Evolutionary conservation across 257 asterid genomes (phyloP), one percentile per base, ranked within the genome.

Genomic region (Nicotiana attenuata): DNA sequence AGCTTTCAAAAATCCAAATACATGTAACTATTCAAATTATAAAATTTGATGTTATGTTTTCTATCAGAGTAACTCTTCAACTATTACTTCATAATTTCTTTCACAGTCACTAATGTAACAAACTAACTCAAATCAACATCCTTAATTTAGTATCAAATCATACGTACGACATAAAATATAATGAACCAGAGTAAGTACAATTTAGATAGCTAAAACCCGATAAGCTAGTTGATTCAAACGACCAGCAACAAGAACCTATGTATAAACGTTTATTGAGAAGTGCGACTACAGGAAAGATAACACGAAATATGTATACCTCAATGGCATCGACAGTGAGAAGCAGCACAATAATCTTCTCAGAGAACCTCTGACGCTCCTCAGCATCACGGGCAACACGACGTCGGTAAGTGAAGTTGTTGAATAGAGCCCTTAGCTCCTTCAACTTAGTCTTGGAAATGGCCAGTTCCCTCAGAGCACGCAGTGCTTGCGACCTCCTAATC

Each of bases 241-340:
- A 3, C 15, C 26, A 73, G 61, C 79, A 73, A 73, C 41, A 73
- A 7, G 7, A 0, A 61, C 8, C 28, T 56, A 56, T 31, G 38
- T 7, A 28, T 22, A 80, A 41, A 8, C 11, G 50, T 41, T 8
- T 41, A 41, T 8, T 41, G 11, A 41, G 11, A 41, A 64, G 76
- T n/a, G 29, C 65, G 14, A 53, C 14, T 59, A 61, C 31, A 20
- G 65, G 29, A 14, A 16, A 16, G 38, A 45, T 22, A 45, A 4
- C 24, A 59, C 45, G 0, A 26, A 6, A 4, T 15, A 38, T 24
- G 41, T 59, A 17, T 90, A 94, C 99, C 99, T 94, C 97, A 82
- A 96, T 90, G 85, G 99, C 97, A 79, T 94, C 98, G 76, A 96
- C 94, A 10, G 99, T 96, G 84, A 94, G 98, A 65, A 96, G 97